Percentiles rank a stretch among this genome's conserved stretches.
Conservation (phyloP, 768 basidiomycete genomes). For the Suillus alpinus region DNA sequence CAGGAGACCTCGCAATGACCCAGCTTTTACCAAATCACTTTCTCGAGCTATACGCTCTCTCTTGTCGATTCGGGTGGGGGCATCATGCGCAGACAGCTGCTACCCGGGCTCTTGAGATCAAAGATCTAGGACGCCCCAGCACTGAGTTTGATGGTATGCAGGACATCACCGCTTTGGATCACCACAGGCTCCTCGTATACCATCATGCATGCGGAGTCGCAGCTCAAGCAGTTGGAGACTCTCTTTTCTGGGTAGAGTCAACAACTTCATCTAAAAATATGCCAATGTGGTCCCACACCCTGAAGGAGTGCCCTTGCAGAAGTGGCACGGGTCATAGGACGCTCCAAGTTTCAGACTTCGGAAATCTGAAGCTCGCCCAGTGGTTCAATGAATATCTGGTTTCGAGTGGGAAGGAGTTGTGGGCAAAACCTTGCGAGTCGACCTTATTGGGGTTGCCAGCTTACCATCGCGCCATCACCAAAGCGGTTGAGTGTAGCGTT, state of each 20-base stretch:
- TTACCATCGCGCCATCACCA: background rate
- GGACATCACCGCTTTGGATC: slow-evolving; percentile 38
- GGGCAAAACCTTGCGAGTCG: background rate
- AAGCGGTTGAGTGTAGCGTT: background rate
- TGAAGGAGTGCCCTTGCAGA: background rate
- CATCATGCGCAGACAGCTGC: slow-evolving; percentile 23
- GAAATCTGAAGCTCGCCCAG: background rate
- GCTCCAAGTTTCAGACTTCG: background rate
- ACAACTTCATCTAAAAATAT: background rate
- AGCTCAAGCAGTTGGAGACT: slow-evolving; percentile 1
- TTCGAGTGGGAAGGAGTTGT: slow-evolving; percentile 1
- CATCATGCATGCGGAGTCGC: slow-evolving; percentile 35
- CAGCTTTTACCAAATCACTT: slow-evolving; percentile 14
- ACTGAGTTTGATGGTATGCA: slow-evolving; percentile 36
- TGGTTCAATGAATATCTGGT: slow-evolving; percentile 5
- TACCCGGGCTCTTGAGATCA: slow-evolving; percentile 15
- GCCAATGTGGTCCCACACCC: background rate
- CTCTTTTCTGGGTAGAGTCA: background rate
- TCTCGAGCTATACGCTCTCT: slow-evolving; percentile 28
- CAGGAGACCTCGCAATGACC: slow-evolving; percentile 12
- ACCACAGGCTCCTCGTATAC: slow-evolving; percentile 41
- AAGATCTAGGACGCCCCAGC: slow-evolving; percentile 2
- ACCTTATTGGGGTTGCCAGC: background rate
- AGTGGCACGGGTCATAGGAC: background rate
- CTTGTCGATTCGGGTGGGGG: slow-evolving; percentile 18